Evolutionary conservation across 2,329 filamentous ascomycete species (phyloP), one percentile per base, ranked within the genome.

Genomic region (Mycosphaerella arachidis): DNA sequence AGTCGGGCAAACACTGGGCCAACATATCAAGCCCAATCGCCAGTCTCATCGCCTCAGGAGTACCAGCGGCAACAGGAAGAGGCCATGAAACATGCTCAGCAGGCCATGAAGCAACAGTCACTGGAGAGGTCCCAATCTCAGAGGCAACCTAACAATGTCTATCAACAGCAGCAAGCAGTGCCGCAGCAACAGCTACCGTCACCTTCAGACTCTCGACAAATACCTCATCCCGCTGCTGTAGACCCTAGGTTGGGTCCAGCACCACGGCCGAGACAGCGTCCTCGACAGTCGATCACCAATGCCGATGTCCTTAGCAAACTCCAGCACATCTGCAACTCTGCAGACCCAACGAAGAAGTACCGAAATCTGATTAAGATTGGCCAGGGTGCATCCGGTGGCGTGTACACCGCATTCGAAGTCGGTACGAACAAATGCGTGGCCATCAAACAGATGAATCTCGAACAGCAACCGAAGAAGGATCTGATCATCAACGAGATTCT

Each of bases 371-470:
- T 86, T 72, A 97, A 97, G 79, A 97, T 99, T 73, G 94, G 94
- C 0, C 94, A 99, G 76, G 94, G 94, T 74, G 94, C 94, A 40
- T 97, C 93, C 8, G 94, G 94, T 67, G 94, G 94, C 63, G 94
- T 99, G 1, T 99, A 87, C 72, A 96, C 91, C 0, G 94, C 93
- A 3, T 91, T 93, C 72, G 91, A 97, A 75, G 83, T 86, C 65
- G 88, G 86, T 58, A 89, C 86, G 43, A 96, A 96, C 76, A 86
- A 89, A 63, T 86, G 95, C 67, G 94, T 99, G 40, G 94, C 94
- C 46, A 97, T 99, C 77, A 99, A 99, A 80, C 94, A 99, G 80
- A 99, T 99, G 94, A 97, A 97, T 67, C 79, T 99, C 58, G 94
- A 97, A 75, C 90, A 97, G 76, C 94, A 99, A 71, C 94, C 94